Percentiles rank a stretch among this genome's conserved stretches.
Evolutionary conservation across 331 rosid species (phyloP).

Genomic region (Telfairia occidentalis): DNA sequence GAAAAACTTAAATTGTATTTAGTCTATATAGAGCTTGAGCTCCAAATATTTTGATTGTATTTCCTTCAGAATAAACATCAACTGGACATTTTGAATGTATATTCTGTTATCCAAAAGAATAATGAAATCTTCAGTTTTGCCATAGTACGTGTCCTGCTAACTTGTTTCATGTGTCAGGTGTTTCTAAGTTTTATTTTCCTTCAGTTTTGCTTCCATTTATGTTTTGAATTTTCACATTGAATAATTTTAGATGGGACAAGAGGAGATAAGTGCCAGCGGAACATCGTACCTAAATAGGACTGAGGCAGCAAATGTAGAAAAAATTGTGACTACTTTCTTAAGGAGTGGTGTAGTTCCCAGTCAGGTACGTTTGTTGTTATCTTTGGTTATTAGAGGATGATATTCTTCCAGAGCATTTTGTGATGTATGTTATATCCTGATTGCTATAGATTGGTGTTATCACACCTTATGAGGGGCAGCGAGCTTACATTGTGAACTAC

Average conservation of each 20-base stretch:
- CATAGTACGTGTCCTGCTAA: neutral
- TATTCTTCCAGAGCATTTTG: conserved; percentile 1
- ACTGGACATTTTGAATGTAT: neutral
- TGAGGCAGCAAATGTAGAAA: conserved; percentile 98
- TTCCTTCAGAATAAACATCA: neutral
- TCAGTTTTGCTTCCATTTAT: neutral
- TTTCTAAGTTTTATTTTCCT: neutral
- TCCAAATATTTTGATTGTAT: neutral
- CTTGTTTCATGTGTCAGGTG: neutral
- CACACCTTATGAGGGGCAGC: conserved; percentile 95
- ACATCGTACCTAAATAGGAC: conserved; percentile 96
- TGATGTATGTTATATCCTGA: neutral
- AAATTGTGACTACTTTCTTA: conserved; percentile 94
- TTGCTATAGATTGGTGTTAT: conserved; percentile 79
- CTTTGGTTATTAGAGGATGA: conserved; percentile 1
- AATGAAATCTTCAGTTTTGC: neutral
- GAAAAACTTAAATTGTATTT: neutral
- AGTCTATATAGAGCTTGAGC: neutral
- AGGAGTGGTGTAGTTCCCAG: conserved; percentile 95
- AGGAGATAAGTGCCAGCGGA: conserved; percentile 98
- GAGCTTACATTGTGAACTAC: conserved; percentile 96
- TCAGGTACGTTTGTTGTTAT: conserved; percentile 63
- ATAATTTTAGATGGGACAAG: conserved; percentile 90
- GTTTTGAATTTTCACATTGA: neutral
- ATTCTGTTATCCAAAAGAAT: neutral